These are phyloP conservation scores for Populus ilicifolia DNA, from an alignment of 345 rosid species.

Conservation along the genomic window DNA sequence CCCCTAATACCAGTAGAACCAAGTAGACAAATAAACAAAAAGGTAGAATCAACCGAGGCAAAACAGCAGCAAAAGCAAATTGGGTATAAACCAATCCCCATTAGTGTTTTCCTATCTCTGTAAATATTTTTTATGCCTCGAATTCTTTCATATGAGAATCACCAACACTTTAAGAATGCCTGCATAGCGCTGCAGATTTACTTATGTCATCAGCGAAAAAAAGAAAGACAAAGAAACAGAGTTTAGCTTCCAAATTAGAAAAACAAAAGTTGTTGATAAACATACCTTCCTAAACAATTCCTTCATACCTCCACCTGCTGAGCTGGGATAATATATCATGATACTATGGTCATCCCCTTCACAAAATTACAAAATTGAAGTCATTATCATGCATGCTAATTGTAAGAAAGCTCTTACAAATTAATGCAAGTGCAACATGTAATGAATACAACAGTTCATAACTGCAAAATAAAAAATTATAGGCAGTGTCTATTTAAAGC, in stretches of 20 bases:
- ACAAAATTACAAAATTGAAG: slow-evolving; percentile 25
- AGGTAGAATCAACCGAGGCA: background rate
- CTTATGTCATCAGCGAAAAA: too few relatives aligned
- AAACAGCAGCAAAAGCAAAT: background rate
- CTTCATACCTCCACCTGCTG: slow-evolving; percentile 99
- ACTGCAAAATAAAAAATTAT: background rate
- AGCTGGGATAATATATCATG: slow-evolving; percentile 97
- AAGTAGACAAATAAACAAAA: background rate
- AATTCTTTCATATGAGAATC: background rate
- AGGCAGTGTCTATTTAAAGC: background rate
- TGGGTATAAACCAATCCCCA: background rate
- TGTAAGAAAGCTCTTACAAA: slow-evolving; percentile 3
- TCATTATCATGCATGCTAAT: slow-evolving; percentile 6
- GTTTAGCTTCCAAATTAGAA: background rate
- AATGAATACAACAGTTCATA: background rate
- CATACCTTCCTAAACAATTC: slow-evolving; percentile 95
- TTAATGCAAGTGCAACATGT: background rate
- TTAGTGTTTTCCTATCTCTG: background rate
- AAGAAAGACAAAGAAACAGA: background rate
- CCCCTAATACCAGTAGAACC: background rate
- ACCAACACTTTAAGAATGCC: slow-evolving; percentile 1
- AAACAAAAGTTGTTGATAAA: background rate
- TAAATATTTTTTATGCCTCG: background rate
- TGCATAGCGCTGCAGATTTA: background rate
- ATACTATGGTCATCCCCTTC: slow-evolving; percentile 95